A percentile compares a stretch with the other conserved stretches of the same genome.
These are phyloP conservation scores for Xerocomus alliaceus DNA, from an alignment of 1,284 basidiomycete species.

Conservation along the genomic window DNA sequence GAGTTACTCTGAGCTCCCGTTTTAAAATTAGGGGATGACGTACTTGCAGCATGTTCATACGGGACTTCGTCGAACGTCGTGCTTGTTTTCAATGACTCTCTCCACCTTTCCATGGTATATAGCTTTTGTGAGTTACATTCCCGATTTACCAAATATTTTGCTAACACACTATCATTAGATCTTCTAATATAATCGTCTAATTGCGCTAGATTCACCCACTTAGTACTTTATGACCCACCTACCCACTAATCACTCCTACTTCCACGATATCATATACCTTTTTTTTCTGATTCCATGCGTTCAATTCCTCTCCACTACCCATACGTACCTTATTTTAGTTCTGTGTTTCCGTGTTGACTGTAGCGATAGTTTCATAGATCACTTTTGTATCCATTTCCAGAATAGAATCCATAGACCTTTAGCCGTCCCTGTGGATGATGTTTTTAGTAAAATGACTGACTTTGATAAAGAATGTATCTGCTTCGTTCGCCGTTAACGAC, in stretches of 20 bases:
- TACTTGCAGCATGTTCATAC: background rate
- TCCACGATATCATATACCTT: background rate
- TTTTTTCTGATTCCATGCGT: background rate
- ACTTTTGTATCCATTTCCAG: conserved; percentile 5
- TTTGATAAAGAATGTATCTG: background rate
- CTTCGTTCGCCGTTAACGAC: background rate
- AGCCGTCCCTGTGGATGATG: background rate
- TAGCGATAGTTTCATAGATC: conserved; percentile 31
- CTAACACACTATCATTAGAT: conserved; percentile 10
- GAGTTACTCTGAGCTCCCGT: background rate
- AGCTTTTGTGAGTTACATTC: conserved; percentile 9
- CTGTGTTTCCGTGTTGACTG: conserved; percentile 16
- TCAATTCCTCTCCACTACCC: background rate
- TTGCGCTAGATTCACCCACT: background rate
- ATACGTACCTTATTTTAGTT: conserved; percentile 6
- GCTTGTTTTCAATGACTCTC: background rate
- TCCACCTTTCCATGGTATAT: background rate
- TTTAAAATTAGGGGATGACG: background rate
- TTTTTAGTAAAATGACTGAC: background rate
- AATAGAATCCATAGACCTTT: conserved; percentile 8
- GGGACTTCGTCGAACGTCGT: background rate
- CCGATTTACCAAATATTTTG: background rate
- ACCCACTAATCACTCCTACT: background rate
- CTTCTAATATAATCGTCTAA: conserved; percentile 1
- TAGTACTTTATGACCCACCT: background rate